Conservation (phyloP, 2,329 filamentous ascomycete species). For the Phyllosticta citribraziliensis region DNA sequence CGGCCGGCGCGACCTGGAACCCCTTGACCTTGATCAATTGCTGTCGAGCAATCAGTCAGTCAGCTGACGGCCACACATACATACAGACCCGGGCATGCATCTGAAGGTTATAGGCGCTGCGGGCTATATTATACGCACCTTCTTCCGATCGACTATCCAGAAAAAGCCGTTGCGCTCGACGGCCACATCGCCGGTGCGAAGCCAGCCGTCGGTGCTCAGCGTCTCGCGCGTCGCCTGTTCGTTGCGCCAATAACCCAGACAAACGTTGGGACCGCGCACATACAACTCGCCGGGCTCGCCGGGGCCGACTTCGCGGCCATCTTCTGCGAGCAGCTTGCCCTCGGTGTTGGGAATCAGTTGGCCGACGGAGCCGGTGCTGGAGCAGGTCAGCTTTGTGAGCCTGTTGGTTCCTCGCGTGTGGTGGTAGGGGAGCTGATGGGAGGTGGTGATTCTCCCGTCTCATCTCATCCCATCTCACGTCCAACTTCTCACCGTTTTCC, state of each 20-base stretch:
- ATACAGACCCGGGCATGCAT: not conserved
- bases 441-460: slow-evolving; percentile 38
- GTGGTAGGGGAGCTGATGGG: slow-evolving; percentile 60
- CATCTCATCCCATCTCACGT: not conserved
- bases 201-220: slow-evolving; percentile 54
- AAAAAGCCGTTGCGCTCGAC: slow-evolving; percentile 47
- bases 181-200: slow-evolving; percentile 64
- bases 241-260: slow-evolving; percentile 70
- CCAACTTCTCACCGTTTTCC: not conserved
- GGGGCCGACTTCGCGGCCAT: slow-evolving; percentile 39
- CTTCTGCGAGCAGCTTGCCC: slow-evolving; percentile 55
- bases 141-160: slow-evolving; percentile 64
- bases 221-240: slow-evolving; percentile 56
- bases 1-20: slow-evolving; percentile 51
- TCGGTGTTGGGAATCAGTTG: slow-evolving; percentile 61
- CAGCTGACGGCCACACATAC: not conserved
- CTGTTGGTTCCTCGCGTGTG: slow-evolving; percentile 32
- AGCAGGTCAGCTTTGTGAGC: slow-evolving; percentile 25
- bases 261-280: slow-evolving; percentile 61
- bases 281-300: slow-evolving; percentile 60
- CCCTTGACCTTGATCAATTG: slow-evolving; percentile 55
- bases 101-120: not conserved
- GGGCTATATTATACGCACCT: slow-evolving; percentile 25
- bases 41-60: slow-evolving; percentile 14
- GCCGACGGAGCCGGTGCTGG: slow-evolving; percentile 45